A percentile compares a stretch with the other conserved stretches of the same genome.
Conservation (phyloP, 208 protist genomes). For the Trichomonas gallinae region DNA sequence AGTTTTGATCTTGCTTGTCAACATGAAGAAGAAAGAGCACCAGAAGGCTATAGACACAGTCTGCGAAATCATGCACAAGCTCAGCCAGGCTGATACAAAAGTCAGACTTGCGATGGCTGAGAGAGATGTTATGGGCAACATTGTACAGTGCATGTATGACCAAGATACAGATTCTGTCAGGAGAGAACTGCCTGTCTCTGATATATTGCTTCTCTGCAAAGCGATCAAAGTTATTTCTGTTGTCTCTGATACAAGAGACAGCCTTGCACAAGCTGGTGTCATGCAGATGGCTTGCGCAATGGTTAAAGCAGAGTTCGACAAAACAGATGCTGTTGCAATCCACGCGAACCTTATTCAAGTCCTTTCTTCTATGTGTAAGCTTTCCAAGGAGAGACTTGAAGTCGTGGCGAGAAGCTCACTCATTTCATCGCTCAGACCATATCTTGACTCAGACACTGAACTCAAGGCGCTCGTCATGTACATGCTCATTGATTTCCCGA, state of each 20-base stretch:
- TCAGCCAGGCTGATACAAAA: not conserved
- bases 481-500: not conserved
- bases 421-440: not conserved
- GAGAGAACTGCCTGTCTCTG: not conserved
- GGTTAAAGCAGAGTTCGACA: not conserved
- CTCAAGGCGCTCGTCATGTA: not conserved
- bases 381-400: not conserved
- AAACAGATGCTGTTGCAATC: not conserved
- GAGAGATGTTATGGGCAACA: not conserved
- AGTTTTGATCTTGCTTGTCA: not conserved
- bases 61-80: not conserved
- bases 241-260: not conserved
- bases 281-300: slow-evolving; percentile 5
- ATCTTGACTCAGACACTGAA: not conserved
- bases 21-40: too few relatives aligned
- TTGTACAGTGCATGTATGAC: not conserved
- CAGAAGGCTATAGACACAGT: not conserved
- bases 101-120: not conserved
- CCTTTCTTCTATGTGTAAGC: not conserved
- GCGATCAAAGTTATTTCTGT: not conserved
- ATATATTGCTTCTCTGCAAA: not conserved
- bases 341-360: not conserved
- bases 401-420: not conserved
- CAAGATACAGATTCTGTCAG: not conserved
- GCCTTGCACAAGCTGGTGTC: not conserved